Base-by-base conservation (phyloP, 2,329 filamentous ascomycete species). In the Fusarium sp. region DNA sequence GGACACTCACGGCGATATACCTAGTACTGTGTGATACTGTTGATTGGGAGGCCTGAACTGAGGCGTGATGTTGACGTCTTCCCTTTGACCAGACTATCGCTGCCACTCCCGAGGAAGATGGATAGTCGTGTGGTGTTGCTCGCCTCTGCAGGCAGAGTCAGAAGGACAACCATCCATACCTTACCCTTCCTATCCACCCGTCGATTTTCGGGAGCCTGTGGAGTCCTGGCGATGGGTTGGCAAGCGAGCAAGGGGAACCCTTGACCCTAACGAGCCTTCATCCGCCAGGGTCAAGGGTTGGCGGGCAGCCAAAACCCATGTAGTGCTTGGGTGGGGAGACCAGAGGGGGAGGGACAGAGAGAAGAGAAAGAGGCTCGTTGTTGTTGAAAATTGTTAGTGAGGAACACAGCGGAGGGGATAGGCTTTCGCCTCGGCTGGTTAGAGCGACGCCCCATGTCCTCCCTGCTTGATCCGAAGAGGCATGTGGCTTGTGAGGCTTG, bases 301-400 rank as follows among this genome's bases (percentile, higher is more conserved):
- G 40, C 58, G 58, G 62, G 53, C 62, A 49, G 39, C 51, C 44
- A 40, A 50, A 59, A 34, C 49, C 51, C 61, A 55, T 48, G 42
- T 42, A 44, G 34, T 42, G 32, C 22, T 39, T 34, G 40, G 55
- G 60, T 54, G 53, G 59, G 42, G 45, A 51, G 52, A 49, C 43
- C 24, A 43, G 44, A 54, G 29, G 36, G 51, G 39, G 46, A 39
- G 48, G 49, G 42, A 45, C 41, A 53, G 32, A 60, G 55, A 35
- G 51, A 28, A 34, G 54, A 62, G 32, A 51, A 52, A 61, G 58
- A 51, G 49, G 59, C 45, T 61, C 49, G 31, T 46, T 24, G 45
- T 53, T 61, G 25, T 56, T 43, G 42, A 52, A 69, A 68, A 70
- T 70, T 69, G 68, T 69, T 69, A 70, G 68, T 67, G 68, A 61